Evolutionary conservation across 441 rosid genomes (phyloP).

Genomic region (Lepidium campestre): DNA sequence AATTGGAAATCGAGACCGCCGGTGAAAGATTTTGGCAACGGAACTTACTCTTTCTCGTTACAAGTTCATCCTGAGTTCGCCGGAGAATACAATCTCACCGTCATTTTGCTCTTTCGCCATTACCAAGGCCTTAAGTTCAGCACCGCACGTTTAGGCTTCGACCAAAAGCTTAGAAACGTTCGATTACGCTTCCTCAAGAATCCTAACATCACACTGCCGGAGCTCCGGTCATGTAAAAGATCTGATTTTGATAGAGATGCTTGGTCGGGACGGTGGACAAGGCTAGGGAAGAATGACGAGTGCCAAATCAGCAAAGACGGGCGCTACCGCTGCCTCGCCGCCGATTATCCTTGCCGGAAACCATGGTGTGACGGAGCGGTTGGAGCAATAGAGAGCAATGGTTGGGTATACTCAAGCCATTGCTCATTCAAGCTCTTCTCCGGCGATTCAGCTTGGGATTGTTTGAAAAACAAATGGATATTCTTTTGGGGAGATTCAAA

Average conservation of each 20-base stretch:
- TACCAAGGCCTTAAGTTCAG: conserved; percentile 75
- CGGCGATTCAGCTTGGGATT: conserved; percentile 65
- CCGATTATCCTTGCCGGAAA: conserved; percentile 54
- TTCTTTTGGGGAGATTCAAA: conserved; percentile 99
- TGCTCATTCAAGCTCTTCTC: conserved; percentile 69
- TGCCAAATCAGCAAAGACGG: conserved; percentile 73
- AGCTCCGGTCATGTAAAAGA: conserved; percentile 38
- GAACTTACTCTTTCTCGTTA: conserved; percentile 61
- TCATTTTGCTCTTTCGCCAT: conserved; percentile 69
- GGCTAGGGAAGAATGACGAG: conserved; percentile 61
- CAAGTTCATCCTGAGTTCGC: conserved; percentile 91
- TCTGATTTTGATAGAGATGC: conserved; percentile 59
- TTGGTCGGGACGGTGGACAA: conserved; percentile 93
- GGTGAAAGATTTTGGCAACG: conserved; percentile 76
- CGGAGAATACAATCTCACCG: conserved; percentile 66
- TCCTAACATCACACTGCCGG: conserved; percentile 37
- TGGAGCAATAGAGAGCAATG: conserved; percentile 82
- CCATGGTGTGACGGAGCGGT: conserved; percentile 89
- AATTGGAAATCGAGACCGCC: conserved; percentile 85
- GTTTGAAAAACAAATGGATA: conserved; percentile 74
- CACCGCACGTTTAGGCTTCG: conserved; percentile 52
- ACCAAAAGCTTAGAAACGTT: conserved; percentile 46
- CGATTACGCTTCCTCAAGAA: conserved; percentile 37
- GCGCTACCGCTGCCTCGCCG: conserved; percentile 63
- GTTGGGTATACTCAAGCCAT: conserved; percentile 92